Base-by-base conservation (phyloP, 2,329 filamentous ascomycete species). In the Ramularia endophylla region DNA sequence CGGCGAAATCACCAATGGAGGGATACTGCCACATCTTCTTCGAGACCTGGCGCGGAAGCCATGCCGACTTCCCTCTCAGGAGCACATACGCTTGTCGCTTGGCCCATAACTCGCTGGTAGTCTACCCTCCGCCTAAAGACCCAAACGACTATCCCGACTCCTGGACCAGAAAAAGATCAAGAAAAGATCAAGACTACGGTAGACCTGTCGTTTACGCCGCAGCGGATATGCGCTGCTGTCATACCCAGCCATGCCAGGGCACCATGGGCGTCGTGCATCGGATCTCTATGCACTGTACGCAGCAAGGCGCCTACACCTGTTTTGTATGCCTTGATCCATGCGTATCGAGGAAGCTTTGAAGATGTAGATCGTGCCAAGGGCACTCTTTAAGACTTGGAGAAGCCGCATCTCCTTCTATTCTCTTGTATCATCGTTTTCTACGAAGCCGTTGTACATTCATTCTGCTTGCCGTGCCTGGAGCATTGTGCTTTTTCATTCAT, bases 341-440 rank as follows among this genome's bases (percentile, higher is more conserved):
- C 27, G n/a, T 30, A 36, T 19, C 27, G 35, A 49, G 41, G 48
- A 41, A 44, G 34, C 22, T 22, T 28, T 28, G n/a, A 36, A 43
- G 36, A 46, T 47, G 41, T 39, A 49, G 47, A 47, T 50, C 47
- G 31, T 44, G 47, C 47, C 50, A 48, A 52, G 47, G 40, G 45
- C 35, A 40, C 41, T 40, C 46, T 43, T 50, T 52, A 52, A 52
- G 47, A 47, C 38, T 38, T 27, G 38, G n/a, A 15, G 18, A 27
- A 19, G 28, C 27, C 16, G 15, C 27, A 13, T 15, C 30, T 25
- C 17, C 19, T 34, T 22, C 32, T 41, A 27, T 30, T 25, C 38
- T 34, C 16, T 18, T 20, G 11, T 34, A 34, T 34, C 32, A 34
- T 22, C 32, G 20, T 19, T 13, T n/a, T 34, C 18, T 34, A 17